Evolutionary conservation across 2,329 filamentous ascomycete genomes (phyloP), one percentile per base, ranked within the genome.

Genomic region (Tolypocladium sp.): DNA sequence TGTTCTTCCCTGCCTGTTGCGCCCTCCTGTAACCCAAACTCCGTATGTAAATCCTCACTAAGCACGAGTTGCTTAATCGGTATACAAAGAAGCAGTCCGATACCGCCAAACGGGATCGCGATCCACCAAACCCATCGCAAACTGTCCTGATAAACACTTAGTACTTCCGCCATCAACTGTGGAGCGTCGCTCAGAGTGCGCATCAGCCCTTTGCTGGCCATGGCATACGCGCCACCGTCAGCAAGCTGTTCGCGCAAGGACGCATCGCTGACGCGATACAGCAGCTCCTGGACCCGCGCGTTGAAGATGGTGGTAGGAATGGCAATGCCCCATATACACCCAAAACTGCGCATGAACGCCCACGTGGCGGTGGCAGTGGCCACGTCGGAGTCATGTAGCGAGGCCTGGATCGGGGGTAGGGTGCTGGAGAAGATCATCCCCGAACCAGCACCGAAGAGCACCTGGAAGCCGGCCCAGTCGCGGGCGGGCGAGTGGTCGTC

Each of bases 341-440:
- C 80, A 30, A 82, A 75, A 57, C 68, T 74, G 40, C 79, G 74
- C 59, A 79, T 66, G 60, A 82, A 82, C 0, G 70, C 66, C 69
- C 73, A 79, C 49, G 76, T 74, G 3, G 67, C 72, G 1, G 75
- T 75, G 0, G 74, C 73, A 2, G 71, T 59, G 1, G 74, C 73
- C 0, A 68, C 66, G 55, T 80, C 74, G 2, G 61, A 61, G 20
- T 79, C 76, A 0, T 66, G 52, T 1, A 78, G 63, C 0, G 68
- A 63, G 0, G 77, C 78, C 63, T 76, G 73, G 17, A 78, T 69
- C 0, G 79, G 76, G 0, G 79, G 76, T 1, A 79, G 71, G 7
- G 77, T 67, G 0, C 72, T 69, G 1, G 74, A 68, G 20, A 80
- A 68, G 5, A 77, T 61, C 35, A 37, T 37, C 2, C 35, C 35